phyloP scores from a whole-genome alignment of 2,329 filamentous ascomycete genomes.

The Aspergillus udagawae region DNA sequence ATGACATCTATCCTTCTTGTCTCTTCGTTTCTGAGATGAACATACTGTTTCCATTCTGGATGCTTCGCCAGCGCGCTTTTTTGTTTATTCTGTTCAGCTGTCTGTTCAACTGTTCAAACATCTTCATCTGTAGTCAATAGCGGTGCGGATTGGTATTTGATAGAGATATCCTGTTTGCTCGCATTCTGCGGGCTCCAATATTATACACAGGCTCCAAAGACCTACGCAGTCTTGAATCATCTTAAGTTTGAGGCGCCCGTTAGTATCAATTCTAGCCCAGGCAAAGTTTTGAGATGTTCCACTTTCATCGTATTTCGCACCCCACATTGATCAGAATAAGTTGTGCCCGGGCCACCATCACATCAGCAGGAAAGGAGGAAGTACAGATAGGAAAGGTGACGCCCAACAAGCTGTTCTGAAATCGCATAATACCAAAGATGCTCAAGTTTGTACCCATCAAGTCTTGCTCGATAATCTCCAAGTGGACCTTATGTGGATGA shows the following conservation, averaged over 20 bases:
- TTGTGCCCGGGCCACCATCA: not conserved
- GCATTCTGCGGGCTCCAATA: not conserved
- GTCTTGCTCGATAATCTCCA: not conserved
- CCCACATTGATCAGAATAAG: not conserved
- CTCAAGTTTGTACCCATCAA: not conserved
- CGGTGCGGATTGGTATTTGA: not conserved
- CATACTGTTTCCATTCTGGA: constrained; percentile 2
- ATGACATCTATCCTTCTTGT: not conserved
- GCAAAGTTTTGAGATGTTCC: not conserved
- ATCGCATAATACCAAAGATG: constrained; percentile 11
- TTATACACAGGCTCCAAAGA: too few relatives aligned
- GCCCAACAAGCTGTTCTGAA: not conserved
- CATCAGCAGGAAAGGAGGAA: not conserved
- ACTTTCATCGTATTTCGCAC: not conserved
- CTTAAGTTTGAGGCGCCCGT: not conserved
- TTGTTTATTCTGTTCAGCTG: constrained; percentile 3
- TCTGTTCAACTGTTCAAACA: constrained; percentile 7
- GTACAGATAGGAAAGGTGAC: constrained; percentile 14
- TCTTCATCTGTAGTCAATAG: too few relatives aligned
- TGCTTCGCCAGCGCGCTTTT: constrained; percentile 8
- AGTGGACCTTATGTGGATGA: constrained; percentile 17
- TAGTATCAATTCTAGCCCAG: not conserved
- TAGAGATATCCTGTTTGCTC: not conserved
- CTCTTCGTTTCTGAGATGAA: constrained; percentile 1
- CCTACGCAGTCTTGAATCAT: not conserved